Conservation (phyloP, 148 eudicot genomes). For the Talinum fruticosum region DNA sequence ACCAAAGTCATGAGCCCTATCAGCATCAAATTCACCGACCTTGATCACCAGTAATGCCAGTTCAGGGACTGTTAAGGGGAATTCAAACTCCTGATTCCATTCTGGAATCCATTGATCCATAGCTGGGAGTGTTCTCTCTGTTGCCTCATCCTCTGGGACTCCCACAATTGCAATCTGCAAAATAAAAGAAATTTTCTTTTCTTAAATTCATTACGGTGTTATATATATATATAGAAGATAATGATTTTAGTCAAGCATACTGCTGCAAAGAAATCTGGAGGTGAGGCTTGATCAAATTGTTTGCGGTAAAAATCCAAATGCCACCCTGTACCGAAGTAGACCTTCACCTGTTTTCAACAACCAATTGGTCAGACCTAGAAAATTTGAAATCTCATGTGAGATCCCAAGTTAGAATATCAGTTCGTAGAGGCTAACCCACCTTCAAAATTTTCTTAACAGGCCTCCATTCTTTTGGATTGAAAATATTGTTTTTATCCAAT, state of each 20-base stretch:
- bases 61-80: conserved; percentile 43
- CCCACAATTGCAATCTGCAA: conserved; percentile 56
- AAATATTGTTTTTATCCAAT: neutral
- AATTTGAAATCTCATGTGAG: neutral
- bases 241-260: no score
- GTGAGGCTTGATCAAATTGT: conserved; percentile 9
- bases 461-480: conserved; percentile 16
- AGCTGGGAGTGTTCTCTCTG: conserved; percentile 32
- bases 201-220: neutral
- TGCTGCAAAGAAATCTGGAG: no score
- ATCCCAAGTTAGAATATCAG: neutral
- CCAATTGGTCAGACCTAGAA: neutral
- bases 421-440: neutral
- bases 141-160: conserved; percentile 38
- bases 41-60: conserved; percentile 47
- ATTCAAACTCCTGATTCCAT: conserved; percentile 50
- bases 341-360: conserved; percentile 8
- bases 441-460: conserved; percentile 22
- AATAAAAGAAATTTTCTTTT: neutral
- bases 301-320: conserved; percentile 20
- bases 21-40: conserved; percentile 43
- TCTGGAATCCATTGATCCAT: conserved; percentile 52
- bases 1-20: conserved; percentile 40
- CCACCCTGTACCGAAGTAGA: conserved; percentile 18
- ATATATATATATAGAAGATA: neutral